A percentile compares a stretch with the other conserved stretches of the same genome.
These are phyloP conservation scores for Achaetomiella virescens DNA, from an alignment of 495 filamentous ascomycete genomes.

Conservation along the genomic window DNA sequence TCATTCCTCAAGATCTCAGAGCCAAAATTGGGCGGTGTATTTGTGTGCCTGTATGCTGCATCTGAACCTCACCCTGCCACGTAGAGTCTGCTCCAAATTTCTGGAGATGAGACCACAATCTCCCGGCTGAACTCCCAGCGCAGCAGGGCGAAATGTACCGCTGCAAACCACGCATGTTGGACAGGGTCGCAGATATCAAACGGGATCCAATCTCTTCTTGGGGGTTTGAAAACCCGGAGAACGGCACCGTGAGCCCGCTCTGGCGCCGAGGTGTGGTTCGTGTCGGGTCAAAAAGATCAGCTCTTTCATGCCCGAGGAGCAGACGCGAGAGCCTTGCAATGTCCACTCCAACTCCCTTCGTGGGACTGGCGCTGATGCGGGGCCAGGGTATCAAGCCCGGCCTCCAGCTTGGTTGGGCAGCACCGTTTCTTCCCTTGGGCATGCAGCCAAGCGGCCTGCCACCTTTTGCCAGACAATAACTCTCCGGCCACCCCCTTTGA, in stretches of 20 bases:
- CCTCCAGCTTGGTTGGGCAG: slow-evolving; percentile 13
- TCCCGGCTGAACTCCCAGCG: too few species aligned
- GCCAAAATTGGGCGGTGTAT: too few species aligned
- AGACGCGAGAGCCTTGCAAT: neutral
- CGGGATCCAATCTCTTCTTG: neutral
- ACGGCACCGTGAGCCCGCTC: neutral
- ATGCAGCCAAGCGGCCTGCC: slow-evolving; percentile 3
- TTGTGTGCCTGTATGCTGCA: too few species aligned
- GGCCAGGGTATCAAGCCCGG: slow-evolving; percentile 2
- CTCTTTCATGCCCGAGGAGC: neutral
- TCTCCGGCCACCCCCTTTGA: neutral
- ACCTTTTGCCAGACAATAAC: slow-evolving; percentile 4
- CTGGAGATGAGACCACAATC: too few species aligned
- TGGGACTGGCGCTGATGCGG: slow-evolving; percentile 9
- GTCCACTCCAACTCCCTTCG: neutral
- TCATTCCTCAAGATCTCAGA: too few species aligned
- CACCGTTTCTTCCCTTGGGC: slow-evolving; percentile 5
- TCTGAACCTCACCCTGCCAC: too few species aligned
- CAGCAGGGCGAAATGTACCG: too few species aligned
- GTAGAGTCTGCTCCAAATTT: too few species aligned
- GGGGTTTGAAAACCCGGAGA: neutral
- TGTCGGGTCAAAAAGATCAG: neutral
- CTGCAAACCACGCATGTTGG: too few species aligned
- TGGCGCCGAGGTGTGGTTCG: neutral
- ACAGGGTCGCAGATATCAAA: neutral